Evolutionary conservation across 257 asterid genomes (phyloP), one percentile per base, ranked within the genome.

Genomic region (Fraxinus quadrangulata): DNA sequence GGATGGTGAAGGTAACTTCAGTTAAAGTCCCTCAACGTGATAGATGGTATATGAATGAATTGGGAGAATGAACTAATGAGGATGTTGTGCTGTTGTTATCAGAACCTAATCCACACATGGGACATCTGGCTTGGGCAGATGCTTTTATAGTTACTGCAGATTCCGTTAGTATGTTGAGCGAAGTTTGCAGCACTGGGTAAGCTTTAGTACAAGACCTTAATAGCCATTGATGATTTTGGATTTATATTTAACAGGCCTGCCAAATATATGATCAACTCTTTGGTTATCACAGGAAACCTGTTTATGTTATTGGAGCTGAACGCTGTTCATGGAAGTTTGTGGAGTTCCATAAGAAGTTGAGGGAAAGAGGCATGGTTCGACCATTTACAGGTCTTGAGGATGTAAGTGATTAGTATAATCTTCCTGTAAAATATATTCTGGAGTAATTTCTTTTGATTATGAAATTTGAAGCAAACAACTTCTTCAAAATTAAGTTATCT

Each of bases 171-270:
- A 89, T 92, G 98, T 77, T 95, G 86, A 95, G 98, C 81, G 99
- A 95, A 85, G 99, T 96, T 78, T 95, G 99, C 88, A 91, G 98
- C 88, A 95, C 99, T 5, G 99, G 98, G 99, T 93, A 93, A 82
- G 86, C 30, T 65, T 67, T 21, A 73, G 28, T 72, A 70, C 34
- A 40, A 51, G 31, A 37, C 73, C 16, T 47, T 67, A 78, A 33
- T 75, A 31, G 71, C 78, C 77, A 19, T 79, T 85, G 23, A 37
- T 80, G 68, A 59, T 67, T 73, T 54, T 28, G 56, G 31, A 74
- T 72, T 79, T 61, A 61, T 61, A 21, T 23, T 21, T 21, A 73
- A 61, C 75, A 75, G 75, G 34, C 45, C 51, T 69, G 54, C 74
- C 74, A 59, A 65, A 68, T 75, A 76, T 75, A 59, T 78, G 72